A percentile compares a stretch with the other conserved stretches of the same genome.
phyloP scores from a whole-genome alignment of 192 early-diverging fungal species.

The Entophlyctis luteolus region DNA sequence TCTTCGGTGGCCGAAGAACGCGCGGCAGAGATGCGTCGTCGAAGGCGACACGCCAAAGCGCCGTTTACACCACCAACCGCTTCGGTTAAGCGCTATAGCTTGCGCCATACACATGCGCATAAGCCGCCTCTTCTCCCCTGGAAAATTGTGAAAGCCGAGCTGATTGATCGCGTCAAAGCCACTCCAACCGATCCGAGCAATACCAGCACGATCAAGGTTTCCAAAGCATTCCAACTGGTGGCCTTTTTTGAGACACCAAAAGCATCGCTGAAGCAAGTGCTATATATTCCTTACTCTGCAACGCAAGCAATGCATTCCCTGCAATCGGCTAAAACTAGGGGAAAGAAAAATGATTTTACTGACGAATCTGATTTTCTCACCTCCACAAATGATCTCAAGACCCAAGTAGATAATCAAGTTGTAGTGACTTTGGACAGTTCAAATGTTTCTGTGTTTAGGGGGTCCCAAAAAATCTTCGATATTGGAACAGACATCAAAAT shows the following conservation, averaged over 20 bases:
- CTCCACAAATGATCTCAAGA: background rate
- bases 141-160: background rate
- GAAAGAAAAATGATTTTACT: background rate
- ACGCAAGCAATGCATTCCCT: conserved; percentile 18
- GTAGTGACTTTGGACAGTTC: background rate
- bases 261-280: conserved; percentile 8
- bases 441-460: background rate
- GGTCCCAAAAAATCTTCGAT: background rate
- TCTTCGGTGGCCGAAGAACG: no score
- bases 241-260: background rate
- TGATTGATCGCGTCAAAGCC: background rate
- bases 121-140: background rate
- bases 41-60: no score
- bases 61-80: background rate
- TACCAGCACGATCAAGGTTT: background rate
- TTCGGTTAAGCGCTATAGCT: background rate
- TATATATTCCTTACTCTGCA: conserved; percentile 1
- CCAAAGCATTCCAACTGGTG: background rate
- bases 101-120: background rate
- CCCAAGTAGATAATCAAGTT: background rate
- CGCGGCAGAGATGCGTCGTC: no score
- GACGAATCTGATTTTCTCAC: background rate
- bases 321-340: background rate
- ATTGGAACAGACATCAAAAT: background rate
- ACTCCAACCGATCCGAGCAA: background rate